Evolutionary conservation across 805 yeast genomes (phyloP).

Genomic region (Metschnikowia colocasiae): DNA sequence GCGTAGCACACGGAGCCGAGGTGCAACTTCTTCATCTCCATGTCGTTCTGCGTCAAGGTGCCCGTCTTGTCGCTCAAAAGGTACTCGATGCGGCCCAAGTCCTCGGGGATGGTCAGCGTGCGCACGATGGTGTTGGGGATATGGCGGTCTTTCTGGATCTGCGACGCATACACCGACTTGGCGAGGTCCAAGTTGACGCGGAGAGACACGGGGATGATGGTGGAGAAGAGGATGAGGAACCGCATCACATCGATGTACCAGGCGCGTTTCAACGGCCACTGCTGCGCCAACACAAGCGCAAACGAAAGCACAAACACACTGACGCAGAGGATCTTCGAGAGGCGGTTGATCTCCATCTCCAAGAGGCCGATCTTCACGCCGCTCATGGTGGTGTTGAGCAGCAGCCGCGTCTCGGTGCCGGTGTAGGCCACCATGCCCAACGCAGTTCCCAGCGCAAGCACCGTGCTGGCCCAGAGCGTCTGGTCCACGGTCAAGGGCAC

Average conservation of each 20-base stretch:
- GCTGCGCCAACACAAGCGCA: conserved; percentile 74
- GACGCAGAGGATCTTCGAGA: conserved; percentile 84
- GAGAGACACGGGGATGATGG: conserved; percentile 93
- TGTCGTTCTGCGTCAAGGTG: conserved; percentile 94
- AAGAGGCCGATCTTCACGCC: conserved; percentile 87
- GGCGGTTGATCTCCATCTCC: conserved; percentile 83
- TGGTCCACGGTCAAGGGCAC: conserved; percentile 79
- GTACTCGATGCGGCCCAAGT: conserved; percentile 92
- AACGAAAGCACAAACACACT: conserved; percentile 79
- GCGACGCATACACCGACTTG: conserved; percentile 91
- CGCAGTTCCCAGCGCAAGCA: conserved; percentile 89
- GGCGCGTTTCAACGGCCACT: conserved; percentile 51
- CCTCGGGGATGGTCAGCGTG: conserved; percentile 97
- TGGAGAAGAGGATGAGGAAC: conserved; percentile 85
- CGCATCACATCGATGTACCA: conserved; percentile 94
- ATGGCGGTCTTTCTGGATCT: conserved; percentile 80
- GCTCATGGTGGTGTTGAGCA: conserved; percentile 84
- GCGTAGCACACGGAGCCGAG: conserved; percentile 91
- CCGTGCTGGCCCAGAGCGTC: conserved; percentile 98
- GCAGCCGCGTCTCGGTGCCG: conserved; percentile 90
- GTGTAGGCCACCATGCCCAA: conserved; percentile 87
- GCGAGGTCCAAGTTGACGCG: conserved; percentile 94
- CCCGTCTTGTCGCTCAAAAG: conserved; percentile 93
- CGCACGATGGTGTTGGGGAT: conserved; percentile 90
- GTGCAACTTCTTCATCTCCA: conserved; percentile 92